Percentiles rank a stretch among this genome's conserved stretches.
Conservation (phyloP, 495 filamentous ascomycete species). For the Hypoxylon fuscum region DNA sequence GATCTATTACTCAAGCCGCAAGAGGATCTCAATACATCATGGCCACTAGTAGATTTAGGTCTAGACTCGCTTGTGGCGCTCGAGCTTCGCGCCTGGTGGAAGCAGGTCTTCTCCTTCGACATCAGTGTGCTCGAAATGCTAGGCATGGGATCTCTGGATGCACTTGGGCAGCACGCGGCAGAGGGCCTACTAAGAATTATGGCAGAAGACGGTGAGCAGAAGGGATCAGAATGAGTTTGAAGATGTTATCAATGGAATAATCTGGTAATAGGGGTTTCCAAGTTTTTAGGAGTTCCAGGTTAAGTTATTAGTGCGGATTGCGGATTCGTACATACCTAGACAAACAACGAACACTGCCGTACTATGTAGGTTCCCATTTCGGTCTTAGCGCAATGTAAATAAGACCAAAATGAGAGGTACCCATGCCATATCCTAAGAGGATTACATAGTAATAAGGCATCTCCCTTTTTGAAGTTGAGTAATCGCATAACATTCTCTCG, state of each 20-base stretch:
- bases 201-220: constrained; percentile 18
- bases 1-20: constrained; percentile 51
- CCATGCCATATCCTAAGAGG: too few relatives aligned
- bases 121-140: constrained; percentile 43
- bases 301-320: too few relatives aligned
- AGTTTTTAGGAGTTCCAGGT: too few relatives aligned
- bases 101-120: constrained; percentile 44
- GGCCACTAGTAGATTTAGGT: constrained; percentile 45
- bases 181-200: constrained; percentile 4
- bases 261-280: too few relatives aligned
- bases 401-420: too few relatives aligned
- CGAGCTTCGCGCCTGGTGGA: constrained; percentile 59
- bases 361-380: too few relatives aligned
- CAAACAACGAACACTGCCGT: background rate
- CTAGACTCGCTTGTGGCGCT: constrained; percentile 60
- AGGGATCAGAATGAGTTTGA: constrained; percentile 10
- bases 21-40: constrained; percentile 51
- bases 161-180: constrained; percentile 21
- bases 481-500: too few relatives aligned
- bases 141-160: constrained; percentile 28
- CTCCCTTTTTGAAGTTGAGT: too few relatives aligned
- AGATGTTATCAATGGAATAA: background rate
- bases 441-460: too few relatives aligned
- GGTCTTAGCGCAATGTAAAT: too few relatives aligned
- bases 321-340: too few relatives aligned